Evolutionary conservation across 1,284 basidiomycete species (phyloP), one percentile per base, ranked within the genome.

Genomic region (Wolfiporia cocos): DNA sequence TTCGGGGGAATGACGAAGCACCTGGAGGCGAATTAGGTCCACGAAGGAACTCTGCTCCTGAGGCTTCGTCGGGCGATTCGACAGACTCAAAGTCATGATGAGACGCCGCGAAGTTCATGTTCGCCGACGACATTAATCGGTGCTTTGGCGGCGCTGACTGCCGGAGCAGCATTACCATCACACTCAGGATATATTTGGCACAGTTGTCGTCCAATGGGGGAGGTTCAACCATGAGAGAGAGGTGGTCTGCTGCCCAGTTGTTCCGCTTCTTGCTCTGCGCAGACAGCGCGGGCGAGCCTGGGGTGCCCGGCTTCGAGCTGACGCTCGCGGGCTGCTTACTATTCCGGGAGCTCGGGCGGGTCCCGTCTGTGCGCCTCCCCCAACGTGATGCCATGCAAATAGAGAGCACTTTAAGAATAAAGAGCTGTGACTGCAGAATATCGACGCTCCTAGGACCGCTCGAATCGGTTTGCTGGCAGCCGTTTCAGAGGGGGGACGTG

Each of bases 401-500:
- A 26, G 85, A 77, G 15, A 97, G 67, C 31, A 95, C 80, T 64
- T 95, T 92, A 51, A 96, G 73, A 22, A 96, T 66, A 55, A 92
- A 92, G 1, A 96, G 72, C 60, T 95, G 90, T 0, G 92, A 95
- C 56, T 95, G 91, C 6, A 95, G 74, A 39, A 86, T 75, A 49
- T 90, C 84, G 19, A 87, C 69, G 0, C 80, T 71, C 45, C 76
- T 69, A 45, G 74, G 69, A 36, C 73, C 71, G 30, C 67, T 65
- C 20, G 59, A 48, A 52, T 81, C 75, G 42, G 71, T 67, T 67
- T 76, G 73, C 71, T 78, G 5, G 15, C 19, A 15, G 17, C 15
- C n/a, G 15, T 37, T 34, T 3, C 6, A n/a, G 10, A 6, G 24
- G 31, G 10, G 30, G 19, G 42, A 34, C n/a, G 22, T 26, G 14